Evolutionary conservation across 1,139 yeast genomes (phyloP), one percentile per base, ranked within the genome.

Genomic region (Pichia sp.): DNA sequence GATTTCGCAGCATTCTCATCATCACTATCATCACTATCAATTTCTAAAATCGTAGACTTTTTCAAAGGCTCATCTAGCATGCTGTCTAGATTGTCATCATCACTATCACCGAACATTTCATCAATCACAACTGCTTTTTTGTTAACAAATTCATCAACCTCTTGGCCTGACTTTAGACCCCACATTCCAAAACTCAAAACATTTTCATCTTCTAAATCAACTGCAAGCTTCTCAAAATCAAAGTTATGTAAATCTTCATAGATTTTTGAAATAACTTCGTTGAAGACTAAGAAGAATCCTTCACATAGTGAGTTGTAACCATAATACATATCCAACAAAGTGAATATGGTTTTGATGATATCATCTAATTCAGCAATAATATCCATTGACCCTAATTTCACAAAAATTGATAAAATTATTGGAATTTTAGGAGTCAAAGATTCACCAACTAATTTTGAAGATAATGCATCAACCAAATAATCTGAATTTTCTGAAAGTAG

Each of bases 311-410:
- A 66, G 1, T 78, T 65, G 58, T 91, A 89, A 0, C 93, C 94
- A 62, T 89, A 95, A 53, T 81, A 89, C 33, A 79, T 70, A 59
- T 91, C 97, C 37, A 91, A 68, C 26, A 88, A 64, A 10, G 80
- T 77, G 59, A 91, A 86, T 51, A 87, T 72, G 11, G 88, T 78
- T n/a, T 46, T 40, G 8, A 89, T 65, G 1, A 89, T 68, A 59
- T 89, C 97, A 41, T 70, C 76, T 43, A 89, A 68, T 45, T 77
- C 86, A 33, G 77, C 76, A 7, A 88, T 65, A 22, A 87, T 65
- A 29, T 73, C 67, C 11, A 74, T 64, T 0, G 96, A 96, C 0
- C 89, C 80, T 25, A 88, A 67, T 50, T 71, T 75, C 18, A 85
- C 68, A 30, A 88, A 62, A 6, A 86, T 78, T 40, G 81, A 68